Base-by-base conservation (phyloP, 305 asterid genomes). In the Fraxinus velutina region DNA sequence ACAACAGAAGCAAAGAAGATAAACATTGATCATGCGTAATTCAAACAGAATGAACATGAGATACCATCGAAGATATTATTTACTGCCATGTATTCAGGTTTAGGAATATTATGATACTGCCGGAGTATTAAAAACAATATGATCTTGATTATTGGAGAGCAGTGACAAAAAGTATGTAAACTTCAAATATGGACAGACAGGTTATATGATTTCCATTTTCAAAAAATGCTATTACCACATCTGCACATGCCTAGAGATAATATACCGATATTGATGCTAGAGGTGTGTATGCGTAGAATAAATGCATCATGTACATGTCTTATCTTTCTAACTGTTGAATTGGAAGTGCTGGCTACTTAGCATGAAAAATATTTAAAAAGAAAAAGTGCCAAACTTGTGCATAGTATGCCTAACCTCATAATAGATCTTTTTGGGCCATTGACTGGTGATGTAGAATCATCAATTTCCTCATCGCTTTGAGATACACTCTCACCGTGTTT, bases 401-500 rank as follows among this genome's bases (percentile, higher is more conserved):
- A 85, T 60, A 30, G 39, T 73, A 81, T 77, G 83, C 29, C 84
- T 76, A 77, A 95, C 99, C 99, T 92, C 92, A 94, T 92, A 83
- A 92, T 90, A 78, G 98, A 92, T 92, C 92, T 86, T 88, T 90
- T 94, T 81, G 98, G 90, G 55, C 89, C 92, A 88, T 92, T 93
- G 80, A 82, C 84, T 78, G 91, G 95, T 47, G 97, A 94, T 85
- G 98, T 88, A 5, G 86, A 87, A 88, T 91, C 93, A 30, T 80
- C 88, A 77, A 85, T 76, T 64, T 93, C 99, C 36, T 92, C 97
- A 32, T 94, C 97, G 27, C 97, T 95, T 81, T 88, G 96, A 84
- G 89, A 86, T 66, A 71, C 76, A 62, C 80, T 88, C 87, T 88
- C 97, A 60, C 93, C 94, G 57, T 87, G 89, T 84, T 85, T 92